Base-by-base conservation (phyloP, 2,329 filamentous ascomycete genomes). In the Xylaria sp. region DNA sequence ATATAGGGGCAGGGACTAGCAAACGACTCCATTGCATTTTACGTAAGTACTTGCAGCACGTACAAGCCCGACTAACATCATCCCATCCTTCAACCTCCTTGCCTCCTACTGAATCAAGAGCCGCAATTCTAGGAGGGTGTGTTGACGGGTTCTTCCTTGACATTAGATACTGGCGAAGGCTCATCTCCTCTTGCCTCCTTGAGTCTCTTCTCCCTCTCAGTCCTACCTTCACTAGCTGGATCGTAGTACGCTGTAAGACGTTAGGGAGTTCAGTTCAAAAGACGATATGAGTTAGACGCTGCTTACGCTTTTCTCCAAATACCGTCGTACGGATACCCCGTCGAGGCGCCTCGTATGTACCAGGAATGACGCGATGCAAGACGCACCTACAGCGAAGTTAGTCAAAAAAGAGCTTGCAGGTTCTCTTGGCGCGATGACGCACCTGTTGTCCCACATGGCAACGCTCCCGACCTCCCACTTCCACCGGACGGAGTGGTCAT, bases 381-480 rank as follows among this genome's bases (percentile, higher is more conserved):
- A 71, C 70, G 59, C 70, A 69, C 50, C 69, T 66, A 41, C 18
- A 24, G 55, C 17, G 21, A 44, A 6, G 39, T 22, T 39, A 18
- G 21, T 16, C 26, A 41, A 29, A 19, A n/a, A 17, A 26, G 13
- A 19, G 18, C 9, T n/a, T 17, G n/a, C 22, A 9, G 7, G 20
- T 38, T 2, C 16, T 22, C 20, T 24, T n/a, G n/a, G 16, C 3
- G 9, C 29, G 5, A 5, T 26, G 7, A 52, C 43, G 13, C 26
- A 72, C 67, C 74, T 62, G 56, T 81, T 80, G 50, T 81, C 78
- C 78, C 78, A 81, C 65, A 81, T 76, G 1, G 78, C 78, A 4
- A 80, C 74, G 24, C 73, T 76, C 0, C 78, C 78, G 6, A 76
- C 74, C 0, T 71, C 64, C 78, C 79, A 81, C 54, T 78, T 80